Evolutionary conservation across 768 basidiomycete genomes (phyloP).

Genomic region (Rhizopogon vulgaris): DNA sequence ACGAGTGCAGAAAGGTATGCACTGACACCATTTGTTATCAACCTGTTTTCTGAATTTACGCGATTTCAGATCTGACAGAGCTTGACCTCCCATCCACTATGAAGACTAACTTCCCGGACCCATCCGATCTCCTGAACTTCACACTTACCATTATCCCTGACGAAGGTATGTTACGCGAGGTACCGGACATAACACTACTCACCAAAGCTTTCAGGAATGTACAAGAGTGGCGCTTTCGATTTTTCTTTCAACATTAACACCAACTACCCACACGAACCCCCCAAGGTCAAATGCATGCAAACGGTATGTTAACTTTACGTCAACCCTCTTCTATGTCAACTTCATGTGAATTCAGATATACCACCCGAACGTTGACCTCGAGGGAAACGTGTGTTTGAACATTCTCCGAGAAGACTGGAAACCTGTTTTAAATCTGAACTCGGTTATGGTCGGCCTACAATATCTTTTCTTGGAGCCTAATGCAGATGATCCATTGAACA

Average conservation of each 20-base stretch:
- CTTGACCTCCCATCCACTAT: constrained; percentile 94
- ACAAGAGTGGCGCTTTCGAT: constrained; percentile 88
- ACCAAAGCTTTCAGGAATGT: constrained; percentile 68
- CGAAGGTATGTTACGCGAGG: constrained; percentile 58
- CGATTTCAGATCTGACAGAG: constrained; percentile 79
- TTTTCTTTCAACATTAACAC: constrained; percentile 96
- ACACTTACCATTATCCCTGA: constrained; percentile 92
- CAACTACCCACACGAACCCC: constrained; percentile 98
- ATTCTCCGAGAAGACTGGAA: constrained; percentile 99
- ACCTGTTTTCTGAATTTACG: not conserved
- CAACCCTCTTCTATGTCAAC: not conserved
- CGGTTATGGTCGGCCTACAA: constrained; percentile 97
- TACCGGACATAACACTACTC: not conserved
- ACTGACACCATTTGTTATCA: not conserved
- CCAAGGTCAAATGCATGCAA: constrained; percentile 96
- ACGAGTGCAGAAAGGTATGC: constrained; percentile 94
- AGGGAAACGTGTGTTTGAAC: constrained; percentile 97
- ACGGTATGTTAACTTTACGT: constrained; percentile 48
- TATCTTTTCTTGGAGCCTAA: constrained; percentile 99
- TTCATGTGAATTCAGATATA: constrained; percentile 65
- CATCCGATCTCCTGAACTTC: constrained; percentile 94
- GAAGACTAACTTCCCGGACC: constrained; percentile 92
- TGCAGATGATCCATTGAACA: constrained; percentile 97
- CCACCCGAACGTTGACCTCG: constrained; percentile 96
- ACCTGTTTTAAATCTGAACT: constrained; percentile 94